These are phyloP conservation scores for Aspergillus amoenus DNA, from an alignment of 2,329 filamentous ascomycete species.

Conservation along the genomic window DNA sequence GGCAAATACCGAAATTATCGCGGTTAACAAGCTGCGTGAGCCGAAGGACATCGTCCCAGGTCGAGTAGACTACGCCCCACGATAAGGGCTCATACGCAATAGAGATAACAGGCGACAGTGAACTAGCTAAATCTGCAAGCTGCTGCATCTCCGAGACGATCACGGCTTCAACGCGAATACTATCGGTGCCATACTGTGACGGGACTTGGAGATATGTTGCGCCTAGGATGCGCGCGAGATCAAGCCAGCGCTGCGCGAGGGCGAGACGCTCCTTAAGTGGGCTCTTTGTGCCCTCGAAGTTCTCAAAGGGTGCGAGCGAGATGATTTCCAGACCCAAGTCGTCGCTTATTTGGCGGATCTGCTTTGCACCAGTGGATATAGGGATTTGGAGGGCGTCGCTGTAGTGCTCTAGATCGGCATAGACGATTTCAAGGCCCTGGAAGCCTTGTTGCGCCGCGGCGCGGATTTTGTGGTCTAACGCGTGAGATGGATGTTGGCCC, in stretches of 20 bases:
- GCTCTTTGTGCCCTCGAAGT: conserved; percentile 34
- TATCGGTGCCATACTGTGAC: conserved; percentile 25
- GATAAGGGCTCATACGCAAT: conserved; percentile 38
- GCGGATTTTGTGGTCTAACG: conserved; percentile 30
- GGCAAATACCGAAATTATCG: conserved; percentile 38
- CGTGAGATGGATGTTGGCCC: conserved; percentile 30
- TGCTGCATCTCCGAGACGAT: conserved; percentile 32
- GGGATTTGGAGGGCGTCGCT: conserved; percentile 16
- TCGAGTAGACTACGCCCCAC: conserved; percentile 32
- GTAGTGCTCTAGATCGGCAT: conserved; percentile 28
- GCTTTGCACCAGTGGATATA: conserved; percentile 19
- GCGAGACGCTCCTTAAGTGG: conserved; percentile 28
- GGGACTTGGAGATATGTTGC: conserved; percentile 35
- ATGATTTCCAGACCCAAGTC: conserved; percentile 24
- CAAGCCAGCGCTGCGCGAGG: conserved; percentile 32
- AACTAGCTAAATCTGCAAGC: conserved; percentile 27
- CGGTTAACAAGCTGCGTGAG: conserved; percentile 29
- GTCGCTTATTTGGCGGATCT: conserved; percentile 20
- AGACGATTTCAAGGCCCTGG: conserved; percentile 33
- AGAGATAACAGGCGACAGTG: conserved; percentile 20
- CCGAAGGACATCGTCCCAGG: conserved; percentile 34
- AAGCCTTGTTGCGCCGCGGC: conserved; percentile 28
- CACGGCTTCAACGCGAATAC: conserved; percentile 25
- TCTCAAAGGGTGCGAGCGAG: conserved; percentile 36
- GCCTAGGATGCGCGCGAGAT: conserved; percentile 23